Percentiles rank a stretch among this genome's conserved stretches.
These are phyloP conservation scores for Vitis labrusca DNA, from an alignment of 164 flowering plant species.

Conservation along the genomic window DNA sequence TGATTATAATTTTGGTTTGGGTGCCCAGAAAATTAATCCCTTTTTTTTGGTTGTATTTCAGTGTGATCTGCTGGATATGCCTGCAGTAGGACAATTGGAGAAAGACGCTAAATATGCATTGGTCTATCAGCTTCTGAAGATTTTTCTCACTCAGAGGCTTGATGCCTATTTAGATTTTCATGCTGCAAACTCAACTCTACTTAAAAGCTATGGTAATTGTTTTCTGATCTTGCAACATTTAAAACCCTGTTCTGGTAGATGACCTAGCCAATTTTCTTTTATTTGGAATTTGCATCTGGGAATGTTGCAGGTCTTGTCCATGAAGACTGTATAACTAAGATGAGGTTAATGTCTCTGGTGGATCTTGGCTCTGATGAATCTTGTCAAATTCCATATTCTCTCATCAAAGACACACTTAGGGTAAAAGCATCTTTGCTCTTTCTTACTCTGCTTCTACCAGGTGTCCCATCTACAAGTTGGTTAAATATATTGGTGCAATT, in stretches of 20 bases:
- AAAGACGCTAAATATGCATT: conserved; percentile 69
- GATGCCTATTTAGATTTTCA: conserved; percentile 84
- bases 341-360: conserved; percentile 86
- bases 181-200: conserved; percentile 62
- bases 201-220: conserved; percentile 69
- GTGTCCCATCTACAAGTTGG: neutral
- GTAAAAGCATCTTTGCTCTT: conserved; percentile 32
- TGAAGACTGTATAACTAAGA: conserved; percentile 89
- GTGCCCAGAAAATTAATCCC: neutral
- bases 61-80: conserved; percentile 93
- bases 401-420: conserved; percentile 72
- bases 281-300: conserved; percentile 9
- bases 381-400: conserved; percentile 69
- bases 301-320: conserved; percentile 68
- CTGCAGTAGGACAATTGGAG: conserved; percentile 88
- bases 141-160: conserved; percentile 77
- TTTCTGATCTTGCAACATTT: neutral
- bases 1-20: neutral
- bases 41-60: conserved; percentile 30
- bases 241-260: too few species aligned
- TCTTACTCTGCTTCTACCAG: neutral
- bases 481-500: neutral
- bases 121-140: conserved; percentile 81
- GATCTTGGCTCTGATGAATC: conserved; percentile 73
- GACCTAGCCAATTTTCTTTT: neutral